These are phyloP conservation scores for Epithemia pelagica DNA, from an alignment of 108 stramenopile species.

Conservation along the genomic window DNA sequence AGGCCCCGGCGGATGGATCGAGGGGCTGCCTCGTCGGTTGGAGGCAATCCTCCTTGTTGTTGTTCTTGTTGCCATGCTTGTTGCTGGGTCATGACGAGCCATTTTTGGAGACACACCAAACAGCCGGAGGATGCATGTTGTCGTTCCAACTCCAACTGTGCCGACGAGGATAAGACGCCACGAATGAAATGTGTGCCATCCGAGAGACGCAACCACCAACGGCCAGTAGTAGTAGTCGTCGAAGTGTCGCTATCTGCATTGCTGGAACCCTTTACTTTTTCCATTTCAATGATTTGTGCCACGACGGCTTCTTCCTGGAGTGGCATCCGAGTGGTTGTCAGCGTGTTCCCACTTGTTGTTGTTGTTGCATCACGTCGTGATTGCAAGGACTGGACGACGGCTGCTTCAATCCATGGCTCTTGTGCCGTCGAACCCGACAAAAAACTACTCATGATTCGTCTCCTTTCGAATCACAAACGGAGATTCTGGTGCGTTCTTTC, in stretches of 20 bases:
- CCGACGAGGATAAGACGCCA: not conserved
- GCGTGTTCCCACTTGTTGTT: no score
- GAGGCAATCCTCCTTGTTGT: not conserved
- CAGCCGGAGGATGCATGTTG: no score
- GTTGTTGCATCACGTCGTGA: no score
- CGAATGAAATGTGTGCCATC: not conserved
- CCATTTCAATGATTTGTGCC: not conserved
- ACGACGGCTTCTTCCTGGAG: not conserved
- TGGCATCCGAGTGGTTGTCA: no score
- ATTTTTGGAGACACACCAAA: not conserved
- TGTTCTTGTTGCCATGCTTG: not conserved
- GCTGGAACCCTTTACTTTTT: not conserved
- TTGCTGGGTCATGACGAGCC: not conserved
- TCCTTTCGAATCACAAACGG: no score
- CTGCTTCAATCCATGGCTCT: conserved; percentile 16
- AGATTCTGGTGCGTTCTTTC: no score
- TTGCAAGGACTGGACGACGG: conserved; percentile 72
- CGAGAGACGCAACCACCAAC: not conserved
- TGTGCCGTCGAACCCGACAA: not conserved
- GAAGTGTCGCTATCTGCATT: not conserved
- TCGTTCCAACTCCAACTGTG: not conserved
- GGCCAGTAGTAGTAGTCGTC: not conserved
- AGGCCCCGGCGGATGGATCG: no score
- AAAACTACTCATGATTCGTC: not conserved
- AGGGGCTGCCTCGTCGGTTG: no score